These are phyloP conservation scores for Alternaria conjuncta DNA, from an alignment of 2,329 filamentous ascomycete species.

Conservation along the genomic window DNA sequence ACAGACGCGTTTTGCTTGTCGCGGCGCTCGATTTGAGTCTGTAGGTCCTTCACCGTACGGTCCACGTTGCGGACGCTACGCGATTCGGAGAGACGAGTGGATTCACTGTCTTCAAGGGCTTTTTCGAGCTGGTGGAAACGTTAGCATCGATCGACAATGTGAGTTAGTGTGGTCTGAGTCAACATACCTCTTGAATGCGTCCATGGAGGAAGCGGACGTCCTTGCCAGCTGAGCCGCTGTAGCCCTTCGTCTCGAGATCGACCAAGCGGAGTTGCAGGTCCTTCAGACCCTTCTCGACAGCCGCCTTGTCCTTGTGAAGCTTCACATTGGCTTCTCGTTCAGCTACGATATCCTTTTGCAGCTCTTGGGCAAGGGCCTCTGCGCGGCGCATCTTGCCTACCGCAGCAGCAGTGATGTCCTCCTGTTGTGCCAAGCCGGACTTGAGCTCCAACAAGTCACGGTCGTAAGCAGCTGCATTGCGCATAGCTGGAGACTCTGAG, in stretches of 20 bases:
- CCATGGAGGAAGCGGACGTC: slow-evolving; percentile 95
- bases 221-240: slow-evolving; percentile 83
- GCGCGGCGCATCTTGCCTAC: slow-evolving; percentile 97
- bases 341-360: slow-evolving; percentile 88
- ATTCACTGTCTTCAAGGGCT: slow-evolving; percentile 83
- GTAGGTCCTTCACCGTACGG: slow-evolving; percentile 90
- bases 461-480: slow-evolving; percentile 87
- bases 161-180: background rate
- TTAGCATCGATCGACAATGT: slow-evolving; percentile 16
- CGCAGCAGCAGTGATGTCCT: slow-evolving; percentile 88
- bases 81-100: slow-evolving; percentile 77
- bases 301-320: slow-evolving; percentile 88
- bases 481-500: slow-evolving; percentile 84
- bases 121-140: slow-evolving; percentile 73
- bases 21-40: slow-evolving; percentile 88
- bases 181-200: slow-evolving; percentile 87
- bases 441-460: slow-evolving; percentile 89
- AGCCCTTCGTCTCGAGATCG: slow-evolving; percentile 96
- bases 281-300: slow-evolving; percentile 86
- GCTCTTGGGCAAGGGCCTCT: slow-evolving; percentile 83
- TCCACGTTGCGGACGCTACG: slow-evolving; percentile 91
- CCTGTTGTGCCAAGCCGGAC: slow-evolving; percentile 85
- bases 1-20: slow-evolving; percentile 85
- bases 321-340: slow-evolving; percentile 83
- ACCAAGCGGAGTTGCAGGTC: slow-evolving; percentile 89